Conservation (phyloP, 441 rosid genomes). For the Eutrema salsugineum region DNA sequence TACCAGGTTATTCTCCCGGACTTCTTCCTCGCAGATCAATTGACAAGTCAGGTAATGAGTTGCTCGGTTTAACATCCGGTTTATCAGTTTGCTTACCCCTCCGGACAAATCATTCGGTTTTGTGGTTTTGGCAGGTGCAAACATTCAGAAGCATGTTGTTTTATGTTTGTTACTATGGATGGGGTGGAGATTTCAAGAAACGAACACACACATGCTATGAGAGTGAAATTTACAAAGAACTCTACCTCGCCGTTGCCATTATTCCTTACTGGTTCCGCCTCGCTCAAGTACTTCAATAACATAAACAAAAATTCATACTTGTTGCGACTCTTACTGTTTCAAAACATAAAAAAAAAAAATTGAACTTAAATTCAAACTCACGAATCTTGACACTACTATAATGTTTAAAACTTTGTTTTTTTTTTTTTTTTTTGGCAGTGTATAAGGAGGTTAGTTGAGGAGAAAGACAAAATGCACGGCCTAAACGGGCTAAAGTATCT, state of each 20-base stretch:
- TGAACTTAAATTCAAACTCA: no score
- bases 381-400: background rate
- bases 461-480: constrained; percentile 40
- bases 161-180: constrained; percentile 76
- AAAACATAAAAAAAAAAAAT: no score
- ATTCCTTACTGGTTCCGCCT: constrained; percentile 79
- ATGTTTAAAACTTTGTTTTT: background rate
- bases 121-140: constrained; percentile 64
- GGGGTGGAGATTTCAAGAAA: constrained; percentile 65
- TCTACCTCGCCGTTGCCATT: constrained; percentile 54
- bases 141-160: constrained; percentile 63
- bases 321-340: no score
- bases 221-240: constrained; percentile 42
- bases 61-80: background rate
- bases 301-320: background rate
- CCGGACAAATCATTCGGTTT: background rate
- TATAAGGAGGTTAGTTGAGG: constrained; percentile 57
- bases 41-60: constrained; percentile 73
- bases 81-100: background rate
- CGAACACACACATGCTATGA: constrained; percentile 49
- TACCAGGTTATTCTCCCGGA: constrained; percentile 66
- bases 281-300: constrained; percentile 48
- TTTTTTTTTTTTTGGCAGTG: constrained; percentile 35
- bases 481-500: constrained; percentile 53
- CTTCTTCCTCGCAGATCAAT: constrained; percentile 83